These are phyloP conservation scores for Alternaria panax DNA, from an alignment of 2,329 filamentous ascomycete species.

Conservation along the genomic window DNA sequence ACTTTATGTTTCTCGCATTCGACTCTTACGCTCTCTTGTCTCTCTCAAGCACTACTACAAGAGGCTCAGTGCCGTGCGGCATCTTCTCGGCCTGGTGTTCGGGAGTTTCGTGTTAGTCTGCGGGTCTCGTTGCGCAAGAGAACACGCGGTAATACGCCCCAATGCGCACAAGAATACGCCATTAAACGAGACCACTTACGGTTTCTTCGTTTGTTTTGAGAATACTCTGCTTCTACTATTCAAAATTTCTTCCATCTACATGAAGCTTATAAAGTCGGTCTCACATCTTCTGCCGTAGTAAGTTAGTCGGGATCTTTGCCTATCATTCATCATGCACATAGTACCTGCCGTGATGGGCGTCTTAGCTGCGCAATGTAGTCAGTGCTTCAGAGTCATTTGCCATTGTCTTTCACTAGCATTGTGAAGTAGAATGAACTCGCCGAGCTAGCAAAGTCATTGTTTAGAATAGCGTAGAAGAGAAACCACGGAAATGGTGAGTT, in stretches of 20 bases:
- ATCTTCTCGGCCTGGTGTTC: background rate
- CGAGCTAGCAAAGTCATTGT: too few relatives aligned
- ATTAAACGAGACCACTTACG: background rate
- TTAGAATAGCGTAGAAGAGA: too few relatives aligned
- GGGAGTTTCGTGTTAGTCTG: background rate
- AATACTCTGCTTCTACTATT: too few relatives aligned
- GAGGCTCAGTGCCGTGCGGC: background rate
- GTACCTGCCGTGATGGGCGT: too few relatives aligned
- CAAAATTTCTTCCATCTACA: background rate
- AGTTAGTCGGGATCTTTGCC: background rate
- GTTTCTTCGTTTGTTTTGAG: too few relatives aligned
- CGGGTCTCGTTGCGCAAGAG: background rate
- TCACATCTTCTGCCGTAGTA: background rate
- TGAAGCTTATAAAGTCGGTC: background rate
- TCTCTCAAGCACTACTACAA: slow-evolving; percentile 2
- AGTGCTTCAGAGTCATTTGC: too few relatives aligned
- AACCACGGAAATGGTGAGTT: too few relatives aligned
- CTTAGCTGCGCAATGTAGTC: too few relatives aligned
- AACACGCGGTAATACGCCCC: background rate
- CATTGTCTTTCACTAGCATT: too few relatives aligned
- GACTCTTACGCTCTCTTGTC: background rate
- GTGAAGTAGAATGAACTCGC: too few relatives aligned
- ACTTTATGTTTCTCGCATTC: background rate
- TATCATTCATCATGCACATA: background rate
- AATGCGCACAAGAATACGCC: background rate